A percentile compares a stretch with the other conserved stretches of the same genome.
Evolutionary conservation across 768 basidiomycete genomes (phyloP).

Genomic region (Xerocomellus dryophilus): DNA sequence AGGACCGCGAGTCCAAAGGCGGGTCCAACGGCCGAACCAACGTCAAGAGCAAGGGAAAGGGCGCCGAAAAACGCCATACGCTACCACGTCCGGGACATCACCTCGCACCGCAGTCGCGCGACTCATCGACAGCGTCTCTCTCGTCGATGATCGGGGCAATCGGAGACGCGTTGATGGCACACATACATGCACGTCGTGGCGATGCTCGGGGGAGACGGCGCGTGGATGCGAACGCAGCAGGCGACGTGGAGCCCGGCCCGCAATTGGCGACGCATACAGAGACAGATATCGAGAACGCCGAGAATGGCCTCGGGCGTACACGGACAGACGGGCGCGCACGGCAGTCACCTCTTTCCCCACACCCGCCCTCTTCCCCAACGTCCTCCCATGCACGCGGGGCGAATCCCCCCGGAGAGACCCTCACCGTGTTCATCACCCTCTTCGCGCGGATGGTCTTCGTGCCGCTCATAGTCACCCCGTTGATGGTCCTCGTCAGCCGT

Average conservation of each 20-base stretch:
- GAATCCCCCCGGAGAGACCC: constrained; percentile 62
- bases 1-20: not conserved
- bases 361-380: not conserved
- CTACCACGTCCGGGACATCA: not conserved
- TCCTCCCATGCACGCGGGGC: not conserved
- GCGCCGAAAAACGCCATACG: not conserved
- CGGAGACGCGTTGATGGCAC: constrained; percentile 15
- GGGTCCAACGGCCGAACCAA: not conserved
- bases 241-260: constrained; percentile 8
- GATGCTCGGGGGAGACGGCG: not conserved
- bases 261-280: constrained; percentile 4
- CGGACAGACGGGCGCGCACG: not conserved
- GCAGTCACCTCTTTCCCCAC: no score
- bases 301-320: not conserved
- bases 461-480: constrained; percentile 72
- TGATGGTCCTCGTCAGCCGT: constrained; percentile 63
- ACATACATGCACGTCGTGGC: constrained; percentile 1
- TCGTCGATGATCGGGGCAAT: constrained; percentile 21
- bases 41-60: constrained; percentile 9
- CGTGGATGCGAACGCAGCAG: not conserved
- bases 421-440: constrained; percentile 82
- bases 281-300: not conserved
- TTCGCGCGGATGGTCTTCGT: constrained; percentile 83
- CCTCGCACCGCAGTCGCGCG: not conserved
- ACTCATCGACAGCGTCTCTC: constrained; percentile 17